A percentile compares a stretch with the other conserved stretches of the same genome.
Conservation (phyloP, 2,329 filamentous ascomycete species). For the Pyricularia grisea region DNA sequence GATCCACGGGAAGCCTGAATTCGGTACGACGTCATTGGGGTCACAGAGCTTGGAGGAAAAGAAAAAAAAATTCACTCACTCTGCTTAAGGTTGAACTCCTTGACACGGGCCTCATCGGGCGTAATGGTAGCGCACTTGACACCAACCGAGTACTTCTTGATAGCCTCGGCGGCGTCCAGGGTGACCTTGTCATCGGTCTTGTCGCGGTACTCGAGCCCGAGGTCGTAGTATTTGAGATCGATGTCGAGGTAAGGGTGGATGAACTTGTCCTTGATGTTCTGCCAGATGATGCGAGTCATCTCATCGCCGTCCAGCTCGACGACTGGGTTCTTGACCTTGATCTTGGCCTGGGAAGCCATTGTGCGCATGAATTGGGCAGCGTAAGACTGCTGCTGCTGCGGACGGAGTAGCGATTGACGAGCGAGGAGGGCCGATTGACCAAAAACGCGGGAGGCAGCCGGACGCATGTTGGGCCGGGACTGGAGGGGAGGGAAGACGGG, state of each 20-base stretch:
- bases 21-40: neutral
- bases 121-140: conserved; percentile 99
- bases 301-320: conserved; percentile 92
- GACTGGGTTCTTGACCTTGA: conserved; percentile 96
- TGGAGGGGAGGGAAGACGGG: neutral
- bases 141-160: conserved; percentile 97
- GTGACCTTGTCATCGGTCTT: conserved; percentile 96
- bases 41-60: conserved; percentile 4
- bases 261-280: conserved; percentile 98
- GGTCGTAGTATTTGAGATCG: conserved; percentile 96
- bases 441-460: conserved; percentile 9
- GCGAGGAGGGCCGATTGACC: conserved; percentile 7
- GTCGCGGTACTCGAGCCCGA: conserved; percentile 90
- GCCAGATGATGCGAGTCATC: conserved; percentile 99
- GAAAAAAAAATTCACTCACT: conserved; percentile 44
- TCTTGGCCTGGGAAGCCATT: conserved; percentile 58
- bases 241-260: conserved; percentile 94
- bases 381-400: neutral
- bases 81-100: conserved; percentile 98
- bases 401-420: conserved; percentile 3
- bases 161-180: conserved; percentile 87
- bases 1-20: neutral
- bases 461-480: conserved; percentile 15
- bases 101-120: conserved; percentile 88
- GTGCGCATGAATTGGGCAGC: conserved; percentile 22